These are phyloP conservation scores for Gaultheria prostrata DNA, from an alignment of 148 eudicot species.

Conservation along the genomic window DNA sequence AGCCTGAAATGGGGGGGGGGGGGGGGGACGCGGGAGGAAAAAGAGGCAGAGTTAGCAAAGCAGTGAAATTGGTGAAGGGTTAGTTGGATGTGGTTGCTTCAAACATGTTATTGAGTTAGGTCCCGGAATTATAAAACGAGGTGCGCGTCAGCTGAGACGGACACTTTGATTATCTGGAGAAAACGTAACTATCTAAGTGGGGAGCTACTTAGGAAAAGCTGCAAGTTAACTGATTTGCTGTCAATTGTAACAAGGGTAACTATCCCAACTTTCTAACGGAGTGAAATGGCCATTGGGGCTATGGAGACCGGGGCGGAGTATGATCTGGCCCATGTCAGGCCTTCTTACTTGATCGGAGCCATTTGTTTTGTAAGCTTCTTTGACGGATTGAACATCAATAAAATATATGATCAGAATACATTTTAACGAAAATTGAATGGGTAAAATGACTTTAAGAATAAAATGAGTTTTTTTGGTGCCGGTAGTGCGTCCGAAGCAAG, in stretches of 20 bases:
- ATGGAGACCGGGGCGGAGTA: not conserved
- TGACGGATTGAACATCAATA: no score
- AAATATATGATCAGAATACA: not conserved
- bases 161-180: no score
- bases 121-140: no score
- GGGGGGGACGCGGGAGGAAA: not conserved
- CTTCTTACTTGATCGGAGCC: not conserved
- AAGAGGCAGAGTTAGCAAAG: not conserved
- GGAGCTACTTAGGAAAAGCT: no score
- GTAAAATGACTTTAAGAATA: no score
- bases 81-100: not conserved
- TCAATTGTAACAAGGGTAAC: no score
- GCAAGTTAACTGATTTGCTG: no score
- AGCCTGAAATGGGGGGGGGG: slow-evolving; percentile 10
- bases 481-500: no score
- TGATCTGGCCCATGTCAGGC: not conserved
- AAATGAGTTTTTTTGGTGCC: no score
- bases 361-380: not conserved
- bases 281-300: not conserved
- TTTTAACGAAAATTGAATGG: not conserved
- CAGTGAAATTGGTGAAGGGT: not conserved
- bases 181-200: no score
- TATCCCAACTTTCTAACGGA: no score
- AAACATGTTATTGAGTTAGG: not conserved
- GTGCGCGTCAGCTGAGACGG: no score